phyloP scores from a whole-genome alignment of 345 rosid species.

The Kernera saxatilis region DNA sequence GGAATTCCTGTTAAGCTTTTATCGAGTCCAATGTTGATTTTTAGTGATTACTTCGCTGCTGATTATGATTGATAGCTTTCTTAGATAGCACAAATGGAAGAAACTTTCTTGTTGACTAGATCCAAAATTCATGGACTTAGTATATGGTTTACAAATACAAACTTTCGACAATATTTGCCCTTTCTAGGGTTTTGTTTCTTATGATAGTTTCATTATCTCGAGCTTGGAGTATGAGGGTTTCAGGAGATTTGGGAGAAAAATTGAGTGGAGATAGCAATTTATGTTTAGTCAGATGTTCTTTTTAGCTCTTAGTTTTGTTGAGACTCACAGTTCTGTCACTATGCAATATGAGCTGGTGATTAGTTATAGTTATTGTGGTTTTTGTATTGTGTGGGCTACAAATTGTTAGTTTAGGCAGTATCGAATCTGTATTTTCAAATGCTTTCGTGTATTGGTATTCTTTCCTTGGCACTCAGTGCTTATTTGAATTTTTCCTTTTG shows the following conservation, averaged over 20 bases:
- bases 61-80: not conserved
- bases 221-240: not conserved
- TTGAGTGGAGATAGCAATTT: not conserved
- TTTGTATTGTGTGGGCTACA: not conserved
- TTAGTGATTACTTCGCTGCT: not conserved
- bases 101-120: constrained; percentile 19
- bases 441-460: not conserved
- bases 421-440: not conserved
- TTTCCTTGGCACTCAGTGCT: not conserved
- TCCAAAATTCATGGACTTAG: constrained; percentile 10
- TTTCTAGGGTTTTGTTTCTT: not conserved
- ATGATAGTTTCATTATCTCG: not conserved
- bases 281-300: not conserved
- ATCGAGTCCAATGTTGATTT: not conserved
- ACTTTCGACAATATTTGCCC: not conserved
- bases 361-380: not conserved
- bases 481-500: not conserved
- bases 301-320: not conserved
- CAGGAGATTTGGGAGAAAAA: not conserved
- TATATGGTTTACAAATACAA: not conserved
- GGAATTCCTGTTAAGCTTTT: not conserved
- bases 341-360: not conserved
- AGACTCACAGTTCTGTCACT: not conserved
- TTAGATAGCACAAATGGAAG: not conserved
- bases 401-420: not conserved